These are phyloP conservation scores for Podospora didyma DNA, from an alignment of 495 filamentous ascomycete genomes.

Conservation along the genomic window DNA sequence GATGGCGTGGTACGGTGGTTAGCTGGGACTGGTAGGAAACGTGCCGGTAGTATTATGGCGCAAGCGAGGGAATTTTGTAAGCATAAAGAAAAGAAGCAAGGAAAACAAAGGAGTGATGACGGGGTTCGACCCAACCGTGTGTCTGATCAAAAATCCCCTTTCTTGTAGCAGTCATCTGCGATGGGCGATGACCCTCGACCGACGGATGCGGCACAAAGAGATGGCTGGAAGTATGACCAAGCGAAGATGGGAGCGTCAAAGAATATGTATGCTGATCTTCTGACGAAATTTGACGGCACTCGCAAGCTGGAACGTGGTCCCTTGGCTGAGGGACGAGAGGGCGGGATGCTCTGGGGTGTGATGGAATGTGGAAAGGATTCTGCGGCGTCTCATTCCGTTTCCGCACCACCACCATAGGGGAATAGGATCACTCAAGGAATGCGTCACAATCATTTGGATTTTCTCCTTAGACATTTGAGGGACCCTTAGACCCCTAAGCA, in stretches of 20 bases:
- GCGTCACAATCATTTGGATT: constrained; percentile 7
- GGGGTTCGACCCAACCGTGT: not conserved
- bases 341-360: not conserved
- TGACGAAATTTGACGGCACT: constrained; percentile 8
- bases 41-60: not conserved
- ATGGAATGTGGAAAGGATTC: constrained; percentile 20
- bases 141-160: not conserved
- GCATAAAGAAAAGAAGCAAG: constrained; percentile 6
- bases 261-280: constrained; percentile 16
- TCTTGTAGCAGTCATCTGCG: not conserved
- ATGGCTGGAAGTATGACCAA: constrained; percentile 7
- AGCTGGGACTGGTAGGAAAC: not conserved
- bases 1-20: no score
- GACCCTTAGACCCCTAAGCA: not conserved
- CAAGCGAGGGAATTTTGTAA: not conserved
- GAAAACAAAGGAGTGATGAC: constrained; percentile 28
- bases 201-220: constrained; percentile 9
- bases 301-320: constrained; percentile 15
- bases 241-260: constrained; percentile 13
- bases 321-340: constrained; percentile 6
- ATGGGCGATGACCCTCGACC: not conserved
- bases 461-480: constrained; percentile 2
- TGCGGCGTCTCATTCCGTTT: constrained; percentile 6
- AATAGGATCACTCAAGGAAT: constrained; percentile 15
- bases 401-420: constrained; percentile 11